Percentiles rank a stretch among this genome's conserved stretches.
phyloP scores from a whole-genome alignment of 257 asterid genomes.

The Echites panduratus region DNA sequence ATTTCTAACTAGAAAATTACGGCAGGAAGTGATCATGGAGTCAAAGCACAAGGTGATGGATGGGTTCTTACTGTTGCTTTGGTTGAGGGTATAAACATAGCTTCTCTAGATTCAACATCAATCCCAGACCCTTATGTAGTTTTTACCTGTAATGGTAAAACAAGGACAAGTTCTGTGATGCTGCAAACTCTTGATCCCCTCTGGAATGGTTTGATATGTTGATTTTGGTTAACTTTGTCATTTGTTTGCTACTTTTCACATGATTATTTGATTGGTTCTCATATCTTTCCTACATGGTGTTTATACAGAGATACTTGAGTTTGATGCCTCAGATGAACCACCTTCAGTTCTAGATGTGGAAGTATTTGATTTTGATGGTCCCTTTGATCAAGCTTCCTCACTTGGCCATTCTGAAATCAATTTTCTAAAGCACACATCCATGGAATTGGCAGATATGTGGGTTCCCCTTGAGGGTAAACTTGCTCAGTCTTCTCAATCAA shows the following conservation, averaged over 20 bases:
- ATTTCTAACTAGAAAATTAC: not conserved
- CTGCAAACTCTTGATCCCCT: constrained; percentile 76
- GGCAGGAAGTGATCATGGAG: constrained; percentile 78
- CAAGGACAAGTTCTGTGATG: constrained; percentile 91
- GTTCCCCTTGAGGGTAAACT: constrained; percentile 81
- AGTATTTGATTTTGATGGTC: constrained; percentile 83
- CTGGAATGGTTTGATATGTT: constrained; percentile 58
- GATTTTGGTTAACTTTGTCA: not conserved
- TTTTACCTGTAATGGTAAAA: constrained; percentile 84
- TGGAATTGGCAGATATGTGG: constrained; percentile 85
- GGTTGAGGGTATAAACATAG: constrained; percentile 61
- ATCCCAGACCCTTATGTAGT: constrained; percentile 77
- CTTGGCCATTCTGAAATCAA: constrained; percentile 89
- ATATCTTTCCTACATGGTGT: constrained; percentile 14
- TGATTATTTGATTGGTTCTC: not conserved
- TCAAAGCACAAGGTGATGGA: constrained; percentile 87
- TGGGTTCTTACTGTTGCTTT: constrained; percentile 89
- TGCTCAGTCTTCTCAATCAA: constrained; percentile 70
- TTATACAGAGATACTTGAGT: constrained; percentile 75
- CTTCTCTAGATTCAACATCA: constrained; percentile 43
- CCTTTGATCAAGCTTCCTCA: constrained; percentile 63
- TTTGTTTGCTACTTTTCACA: constrained; percentile 6
- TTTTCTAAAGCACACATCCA: constrained; percentile 72
- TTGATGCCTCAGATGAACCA: constrained; percentile 88
- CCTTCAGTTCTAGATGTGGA: constrained; percentile 84